Base-by-base conservation (phyloP, 768 basidiomycete species). In the Ramaria sp. region DNA sequence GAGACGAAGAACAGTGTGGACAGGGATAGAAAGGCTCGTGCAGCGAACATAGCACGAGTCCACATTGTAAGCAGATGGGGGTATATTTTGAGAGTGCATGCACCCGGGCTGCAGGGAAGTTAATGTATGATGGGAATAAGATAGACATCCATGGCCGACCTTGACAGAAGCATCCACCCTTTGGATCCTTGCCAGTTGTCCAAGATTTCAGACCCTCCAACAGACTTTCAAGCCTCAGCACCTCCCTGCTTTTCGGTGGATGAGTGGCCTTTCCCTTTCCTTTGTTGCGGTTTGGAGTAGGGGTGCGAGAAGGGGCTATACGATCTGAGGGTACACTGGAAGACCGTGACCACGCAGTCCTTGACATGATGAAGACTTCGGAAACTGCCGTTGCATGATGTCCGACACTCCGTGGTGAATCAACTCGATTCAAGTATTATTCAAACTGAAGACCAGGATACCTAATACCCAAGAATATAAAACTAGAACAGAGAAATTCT, bases 161-260 rank as follows among this genome's bases (percentile, higher is more conserved):
- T 71, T 80, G 78, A 62, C 85, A 88, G 63, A 84, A 87, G 63
- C 85, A 88, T 0, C 84, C 83, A 4, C 81, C 79, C 41, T 76
- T 78, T 0, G 81, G 77, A 66, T 86, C 83, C 56, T 69, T 78
- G 41, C 69, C 65, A 0, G 54, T 66, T 2, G 70, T 64, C 13
- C 64, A 65, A 1, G 34, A 27, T 15, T 64, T 65, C 22, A 81
- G 65, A 4, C 68, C 73, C n/a, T 68, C 62, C 33, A 78, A 66
- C 41, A 82, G 67, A 7, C 67, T 62, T 61, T 84, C 81, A 17
- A 86, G 71, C 22, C 59, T 62, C 4, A 67, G 68, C 13, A 86
- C 73, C 34, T 72, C 73, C 59, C 68, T 72, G 66, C 78, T 84
- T 65, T 79, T 83, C 1, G 66, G 65, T 1, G 67, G 63, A 1